Conservation (phyloP, 768 basidiomycete species). For the Exidia glandulosa region DNA sequence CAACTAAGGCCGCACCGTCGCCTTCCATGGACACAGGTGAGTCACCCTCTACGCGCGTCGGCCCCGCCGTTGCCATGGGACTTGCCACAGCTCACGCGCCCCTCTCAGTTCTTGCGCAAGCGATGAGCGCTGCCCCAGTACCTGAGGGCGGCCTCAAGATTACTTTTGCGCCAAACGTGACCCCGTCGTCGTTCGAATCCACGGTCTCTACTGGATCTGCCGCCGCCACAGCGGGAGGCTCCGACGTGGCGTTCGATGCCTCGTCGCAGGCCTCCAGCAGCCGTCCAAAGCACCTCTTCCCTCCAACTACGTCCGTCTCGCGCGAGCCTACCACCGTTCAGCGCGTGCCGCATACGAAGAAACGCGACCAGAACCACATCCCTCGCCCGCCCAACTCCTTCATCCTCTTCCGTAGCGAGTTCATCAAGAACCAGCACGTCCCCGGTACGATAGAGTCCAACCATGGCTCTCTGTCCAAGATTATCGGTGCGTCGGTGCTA, state of each 20-base stretch:
- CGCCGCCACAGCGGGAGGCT: slow-evolving; percentile 16
- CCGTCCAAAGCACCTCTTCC: slow-evolving; percentile 35
- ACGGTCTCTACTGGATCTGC: not conserved
- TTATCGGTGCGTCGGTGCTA: slow-evolving; percentile 3
- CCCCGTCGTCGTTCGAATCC: slow-evolving; percentile 39
- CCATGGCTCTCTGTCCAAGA: not conserved
- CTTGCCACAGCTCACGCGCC: not conserved
- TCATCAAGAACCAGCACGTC: slow-evolving; percentile 63
- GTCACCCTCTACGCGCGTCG: not conserved
- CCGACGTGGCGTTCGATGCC: slow-evolving; percentile 15
- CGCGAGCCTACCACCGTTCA: slow-evolving; percentile 17
- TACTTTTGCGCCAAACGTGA: slow-evolving; percentile 54
- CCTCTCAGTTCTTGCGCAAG: not conserved
- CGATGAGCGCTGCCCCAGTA: not conserved
- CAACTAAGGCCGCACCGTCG: not conserved
- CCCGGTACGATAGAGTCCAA: slow-evolving; percentile 1
- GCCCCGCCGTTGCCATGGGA: not conserved
- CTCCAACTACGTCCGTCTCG: slow-evolving; percentile 34
- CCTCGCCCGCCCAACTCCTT: slow-evolving; percentile 45
- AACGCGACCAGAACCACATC: slow-evolving; percentile 39
- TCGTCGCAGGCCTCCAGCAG: slow-evolving; percentile 13
- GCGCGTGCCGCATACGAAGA: slow-evolving; percentile 49
- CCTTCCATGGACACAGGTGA: not conserved
- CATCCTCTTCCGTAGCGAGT: slow-evolving; percentile 72
- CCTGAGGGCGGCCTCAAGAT: slow-evolving; percentile 18